These are phyloP conservation scores for Lipomyces yamanashiensis DNA, from an alignment of 805 yeast species.

Conservation along the genomic window DNA sequence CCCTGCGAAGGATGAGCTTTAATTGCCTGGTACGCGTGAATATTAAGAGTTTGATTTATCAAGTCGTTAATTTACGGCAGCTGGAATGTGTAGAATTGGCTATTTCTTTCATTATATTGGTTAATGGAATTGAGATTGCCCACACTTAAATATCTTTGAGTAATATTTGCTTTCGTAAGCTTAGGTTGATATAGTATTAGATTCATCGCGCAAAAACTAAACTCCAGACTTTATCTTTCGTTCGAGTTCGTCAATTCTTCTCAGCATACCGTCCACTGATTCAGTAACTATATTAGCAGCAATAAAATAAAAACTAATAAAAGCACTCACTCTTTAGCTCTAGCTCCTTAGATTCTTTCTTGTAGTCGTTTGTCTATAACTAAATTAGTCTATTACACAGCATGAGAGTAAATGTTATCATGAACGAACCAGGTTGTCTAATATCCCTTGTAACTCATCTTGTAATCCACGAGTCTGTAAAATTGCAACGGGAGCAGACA, in stretches of 20 bases:
- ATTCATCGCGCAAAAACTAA: not conserved
- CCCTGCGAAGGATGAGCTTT: conserved; percentile 28
- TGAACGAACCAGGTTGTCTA: conserved; percentile 22
- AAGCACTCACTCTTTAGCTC: conserved; percentile 19
- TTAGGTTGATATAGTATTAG: too few relatives aligned
- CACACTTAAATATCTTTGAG: too few relatives aligned
- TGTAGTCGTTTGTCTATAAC: conserved; percentile 3
- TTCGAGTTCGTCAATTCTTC: conserved; percentile 29
- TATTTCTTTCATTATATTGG: too few relatives aligned
- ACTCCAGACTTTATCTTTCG: conserved; percentile 1
- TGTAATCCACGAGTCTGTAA: conserved; percentile 23
- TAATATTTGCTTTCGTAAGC: too few relatives aligned
- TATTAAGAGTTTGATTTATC: too few relatives aligned
- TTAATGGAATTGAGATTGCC: too few relatives aligned
- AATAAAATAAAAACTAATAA: too few relatives aligned
- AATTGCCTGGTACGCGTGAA: not conserved
- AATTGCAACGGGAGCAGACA: conserved; percentile 30
- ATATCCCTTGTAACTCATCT: conserved; percentile 21
- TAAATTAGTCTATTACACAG: not conserved
- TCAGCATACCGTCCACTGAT: conserved; percentile 26
- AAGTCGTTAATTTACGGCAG: too few relatives aligned
- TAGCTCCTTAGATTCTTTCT: conserved; percentile 21
- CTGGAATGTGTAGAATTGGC: too few relatives aligned
- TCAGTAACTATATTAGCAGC: not conserved
- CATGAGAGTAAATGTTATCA: not conserved